phyloP scores from a whole-genome alignment of 2,329 filamentous ascomycete genomes.

The Dactylonectria macrodidyma region DNA sequence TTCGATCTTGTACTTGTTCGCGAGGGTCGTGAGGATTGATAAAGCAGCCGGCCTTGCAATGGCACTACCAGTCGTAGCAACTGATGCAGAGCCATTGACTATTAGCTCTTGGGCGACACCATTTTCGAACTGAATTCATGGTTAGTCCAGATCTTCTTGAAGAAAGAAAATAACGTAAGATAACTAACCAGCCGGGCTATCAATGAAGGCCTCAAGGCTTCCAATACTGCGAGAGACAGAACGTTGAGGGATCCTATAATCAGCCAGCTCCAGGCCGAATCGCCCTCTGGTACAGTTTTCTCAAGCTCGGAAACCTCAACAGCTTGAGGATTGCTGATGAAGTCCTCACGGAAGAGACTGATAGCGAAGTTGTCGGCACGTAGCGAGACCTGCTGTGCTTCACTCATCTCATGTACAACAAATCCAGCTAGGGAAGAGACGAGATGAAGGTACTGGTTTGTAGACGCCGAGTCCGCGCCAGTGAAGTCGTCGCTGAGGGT shows the following conservation, averaged over 20 bases:
- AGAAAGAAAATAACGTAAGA: background rate
- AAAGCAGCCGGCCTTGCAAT: slow-evolving; percentile 48
- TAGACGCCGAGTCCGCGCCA: slow-evolving; percentile 44
- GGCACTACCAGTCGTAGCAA: slow-evolving; percentile 12
- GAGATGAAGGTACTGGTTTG: slow-evolving; percentile 55
- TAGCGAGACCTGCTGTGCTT: slow-evolving; percentile 54
- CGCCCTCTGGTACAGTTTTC: slow-evolving; percentile 25
- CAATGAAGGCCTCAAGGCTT: slow-evolving; percentile 53
- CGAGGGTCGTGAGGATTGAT: slow-evolving; percentile 58
- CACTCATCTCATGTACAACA: slow-evolving; percentile 54
- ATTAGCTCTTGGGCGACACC: slow-evolving; percentile 56
- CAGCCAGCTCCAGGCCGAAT: slow-evolving; percentile 53
- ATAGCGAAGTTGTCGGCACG: slow-evolving; percentile 53
- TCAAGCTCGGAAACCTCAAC: slow-evolving; percentile 16
- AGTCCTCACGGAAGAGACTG: slow-evolving; percentile 55
- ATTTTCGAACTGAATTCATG: slow-evolving; percentile 52
- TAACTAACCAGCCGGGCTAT: slow-evolving; percentile 54
- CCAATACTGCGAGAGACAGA: slow-evolving; percentile 58
- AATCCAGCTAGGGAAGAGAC: slow-evolving; percentile 56
- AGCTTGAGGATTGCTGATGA: slow-evolving; percentile 37
- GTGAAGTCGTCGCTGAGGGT: slow-evolving; percentile 53
- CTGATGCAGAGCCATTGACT: slow-evolving; percentile 44
- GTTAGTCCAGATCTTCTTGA: slow-evolving; percentile 26
- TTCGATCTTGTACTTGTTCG: slow-evolving; percentile 62
- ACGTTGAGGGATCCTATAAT: slow-evolving; percentile 49